These are phyloP conservation scores for Harringtonia lauricola DNA, from an alignment of 2,329 filamentous ascomycete species.

Conservation along the genomic window DNA sequence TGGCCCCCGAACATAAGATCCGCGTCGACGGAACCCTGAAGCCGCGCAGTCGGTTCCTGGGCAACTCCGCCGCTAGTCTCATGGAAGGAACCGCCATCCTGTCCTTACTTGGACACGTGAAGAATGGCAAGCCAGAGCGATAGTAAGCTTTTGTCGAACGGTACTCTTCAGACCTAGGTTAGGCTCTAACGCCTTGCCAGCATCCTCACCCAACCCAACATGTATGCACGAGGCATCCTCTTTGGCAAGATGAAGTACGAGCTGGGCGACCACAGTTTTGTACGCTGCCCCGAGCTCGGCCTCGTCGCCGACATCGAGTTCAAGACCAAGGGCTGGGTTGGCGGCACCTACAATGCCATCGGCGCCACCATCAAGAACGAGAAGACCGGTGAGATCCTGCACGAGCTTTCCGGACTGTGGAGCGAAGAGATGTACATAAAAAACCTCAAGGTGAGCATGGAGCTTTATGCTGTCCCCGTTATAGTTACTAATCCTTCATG, in stretches of 20 bases:
- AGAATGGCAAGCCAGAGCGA: slow-evolving; percentile 60
- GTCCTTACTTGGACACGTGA: slow-evolving; percentile 67
- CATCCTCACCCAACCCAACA: slow-evolving; percentile 93
- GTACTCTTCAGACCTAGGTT: neutral
- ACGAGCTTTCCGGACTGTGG: slow-evolving; percentile 86
- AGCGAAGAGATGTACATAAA: slow-evolving; percentile 92
- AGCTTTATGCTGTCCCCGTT: neutral
- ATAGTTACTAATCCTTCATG: neutral
- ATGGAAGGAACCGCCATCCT: slow-evolving; percentile 96
- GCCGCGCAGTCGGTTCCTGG: slow-evolving; percentile 86
- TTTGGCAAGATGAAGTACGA: slow-evolving; percentile 99
- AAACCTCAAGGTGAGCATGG: slow-evolving; percentile 56
- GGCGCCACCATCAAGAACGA: slow-evolving; percentile 85
- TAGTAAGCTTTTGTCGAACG: slow-evolving; percentile 52
- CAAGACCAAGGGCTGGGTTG: slow-evolving; percentile 96
- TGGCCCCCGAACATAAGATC: slow-evolving; percentile 87
- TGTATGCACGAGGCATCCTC: slow-evolving; percentile 94
- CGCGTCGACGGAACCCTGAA: slow-evolving; percentile 93
- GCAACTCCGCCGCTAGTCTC: slow-evolving; percentile 93
- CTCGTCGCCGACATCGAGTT: slow-evolving; percentile 90
- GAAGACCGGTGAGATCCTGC: slow-evolving; percentile 76
- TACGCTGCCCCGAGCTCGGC: slow-evolving; percentile 80
- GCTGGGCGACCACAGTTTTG: slow-evolving; percentile 88
- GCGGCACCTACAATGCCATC: slow-evolving; percentile 92
- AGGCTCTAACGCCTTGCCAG: slow-evolving; percentile 30